These are phyloP conservation scores for Aspergillus ibericus DNA, from an alignment of 2,329 filamentous ascomycete genomes.

Conservation along the genomic window DNA sequence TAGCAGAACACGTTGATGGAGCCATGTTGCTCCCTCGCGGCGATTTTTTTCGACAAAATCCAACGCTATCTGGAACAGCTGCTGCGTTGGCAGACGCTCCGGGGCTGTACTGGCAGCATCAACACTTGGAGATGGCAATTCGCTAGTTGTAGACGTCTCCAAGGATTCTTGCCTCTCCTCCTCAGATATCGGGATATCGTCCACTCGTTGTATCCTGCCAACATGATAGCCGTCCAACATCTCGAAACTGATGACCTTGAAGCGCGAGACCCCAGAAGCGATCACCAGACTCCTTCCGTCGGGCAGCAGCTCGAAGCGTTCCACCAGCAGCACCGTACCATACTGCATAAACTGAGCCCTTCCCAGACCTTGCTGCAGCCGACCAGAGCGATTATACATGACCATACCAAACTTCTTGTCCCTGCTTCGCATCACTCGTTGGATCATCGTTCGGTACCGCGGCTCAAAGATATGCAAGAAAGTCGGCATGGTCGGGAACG, in stretches of 20 bases:
- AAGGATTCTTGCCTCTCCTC: conserved; percentile 74
- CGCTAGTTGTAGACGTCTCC: conserved; percentile 53
- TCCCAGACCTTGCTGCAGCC: conserved; percentile 55
- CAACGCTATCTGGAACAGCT: conserved; percentile 64
- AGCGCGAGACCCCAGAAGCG: conserved; percentile 73
- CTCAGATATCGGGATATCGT: conserved; percentile 78
- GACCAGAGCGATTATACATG: conserved; percentile 60
- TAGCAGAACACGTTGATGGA: conserved; percentile 68
- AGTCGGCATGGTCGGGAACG: conserved; percentile 79
- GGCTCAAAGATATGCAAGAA: conserved; percentile 91
- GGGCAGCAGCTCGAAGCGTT: conserved; percentile 69
- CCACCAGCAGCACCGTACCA: conserved; percentile 75
- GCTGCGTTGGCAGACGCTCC: conserved; percentile 64
- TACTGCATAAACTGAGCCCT: conserved; percentile 65
- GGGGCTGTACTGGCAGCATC: conserved; percentile 29
- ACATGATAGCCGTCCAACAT: conserved; percentile 75
- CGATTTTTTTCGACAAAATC: conserved; percentile 71
- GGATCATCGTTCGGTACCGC: conserved; percentile 87
- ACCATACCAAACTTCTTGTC: conserved; percentile 84
- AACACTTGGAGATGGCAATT: conserved; percentile 22
- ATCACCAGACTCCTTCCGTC: conserved; percentile 83
- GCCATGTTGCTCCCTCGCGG: conserved; percentile 69
- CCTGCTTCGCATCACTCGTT: conserved; percentile 68
- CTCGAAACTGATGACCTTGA: conserved; percentile 64
- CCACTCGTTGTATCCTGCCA: conserved; percentile 71